Evolutionary conservation across 2,329 filamentous ascomycete species (phyloP).

Genomic region (Cercospora sp.): DNA sequence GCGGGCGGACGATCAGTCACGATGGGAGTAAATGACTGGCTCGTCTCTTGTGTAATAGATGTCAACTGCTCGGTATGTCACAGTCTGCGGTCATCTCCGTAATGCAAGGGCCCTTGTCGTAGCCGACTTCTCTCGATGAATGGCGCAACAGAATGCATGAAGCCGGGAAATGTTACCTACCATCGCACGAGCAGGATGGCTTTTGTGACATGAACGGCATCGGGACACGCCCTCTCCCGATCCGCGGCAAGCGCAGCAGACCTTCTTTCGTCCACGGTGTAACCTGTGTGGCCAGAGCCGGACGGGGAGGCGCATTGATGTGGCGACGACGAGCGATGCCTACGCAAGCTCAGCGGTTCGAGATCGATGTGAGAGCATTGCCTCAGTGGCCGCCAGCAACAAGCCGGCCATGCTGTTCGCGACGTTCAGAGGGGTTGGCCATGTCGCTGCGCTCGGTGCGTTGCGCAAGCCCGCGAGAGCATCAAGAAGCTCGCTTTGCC

Average conservation of each 20-base stretch:
- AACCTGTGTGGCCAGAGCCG: neutral
- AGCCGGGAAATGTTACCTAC: neutral
- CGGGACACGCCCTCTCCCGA: constrained; percentile 16
- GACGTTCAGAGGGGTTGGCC: neutral
- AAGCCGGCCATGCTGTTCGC: neutral
- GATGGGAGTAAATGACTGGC: neutral
- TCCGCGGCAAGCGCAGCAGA: constrained; percentile 14
- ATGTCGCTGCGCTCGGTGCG: neutral
- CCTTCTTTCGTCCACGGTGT: constrained; percentile 11
- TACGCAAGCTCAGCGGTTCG: neutral
- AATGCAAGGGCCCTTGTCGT: constrained; percentile 14
- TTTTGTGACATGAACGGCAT: constrained; percentile 7
- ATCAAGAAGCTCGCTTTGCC: neutral
- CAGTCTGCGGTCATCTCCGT: constrained; percentile 4
- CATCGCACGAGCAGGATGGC: constrained; percentile 4
- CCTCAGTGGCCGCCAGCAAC: neutral
- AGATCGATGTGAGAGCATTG: neutral
- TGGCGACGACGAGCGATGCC: neutral
- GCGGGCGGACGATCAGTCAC: neutral
- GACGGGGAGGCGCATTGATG: neutral
- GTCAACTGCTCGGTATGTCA: neutral
- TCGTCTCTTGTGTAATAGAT: neutral
- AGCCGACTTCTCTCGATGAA: constrained; percentile 6
- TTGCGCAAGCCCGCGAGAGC: neutral
- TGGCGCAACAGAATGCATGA: constrained; percentile 9